Evolutionary conservation across 1,139 yeast species (phyloP), one percentile per base, ranked within the genome.

Genomic region (Hemisphaericaspora xylofermentans): DNA sequence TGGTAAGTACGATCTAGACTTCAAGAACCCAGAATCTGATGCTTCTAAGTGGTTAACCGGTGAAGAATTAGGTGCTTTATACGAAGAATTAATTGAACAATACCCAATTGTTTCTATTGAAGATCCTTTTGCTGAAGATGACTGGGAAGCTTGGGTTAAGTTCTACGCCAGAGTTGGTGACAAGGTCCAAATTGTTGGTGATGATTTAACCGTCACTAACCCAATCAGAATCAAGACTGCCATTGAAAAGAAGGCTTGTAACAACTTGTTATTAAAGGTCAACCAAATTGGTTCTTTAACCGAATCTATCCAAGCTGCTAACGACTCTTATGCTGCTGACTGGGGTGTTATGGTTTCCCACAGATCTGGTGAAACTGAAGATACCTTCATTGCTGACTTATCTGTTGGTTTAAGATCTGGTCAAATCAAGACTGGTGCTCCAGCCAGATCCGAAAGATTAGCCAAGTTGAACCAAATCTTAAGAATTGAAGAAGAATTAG

Each of bases 331-430:
- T 73, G 82, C 80, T 54, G 95, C 95, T 50, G 88, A 86, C 65
- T 88, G 96, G 96, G 96, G 96, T 78, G 95, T 88, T 62, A 88
- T 88, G 95, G 96, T 88, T 63, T 87, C 95, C 61, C 96, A 88
- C 84, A 86, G 96, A 81, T 88, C 96, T 58, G 98, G 98, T 78
- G 98, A 91, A 82, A 89, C 97, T 56, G 98, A 91, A 79, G 98
- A 91, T 76, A 84, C 95, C 59, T 84, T 87, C 79, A 89, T 91
- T 74, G 97, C 98, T 65, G 97, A 91, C 74, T 81, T 91, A 68
- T 78, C 89, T 59, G 96, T 91, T 61, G 98, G 97, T 78, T 80
- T 91, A 70, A 87, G 97, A 82, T 65, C 95, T 57, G 97, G 96
- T 70, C 96, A 91, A 81, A 84, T 91, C 74, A 91, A 91, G 89